These are phyloP conservation scores for Aspergillus bertholletiae DNA, from an alignment of 495 filamentous ascomycete genomes.

Conservation along the genomic window DNA sequence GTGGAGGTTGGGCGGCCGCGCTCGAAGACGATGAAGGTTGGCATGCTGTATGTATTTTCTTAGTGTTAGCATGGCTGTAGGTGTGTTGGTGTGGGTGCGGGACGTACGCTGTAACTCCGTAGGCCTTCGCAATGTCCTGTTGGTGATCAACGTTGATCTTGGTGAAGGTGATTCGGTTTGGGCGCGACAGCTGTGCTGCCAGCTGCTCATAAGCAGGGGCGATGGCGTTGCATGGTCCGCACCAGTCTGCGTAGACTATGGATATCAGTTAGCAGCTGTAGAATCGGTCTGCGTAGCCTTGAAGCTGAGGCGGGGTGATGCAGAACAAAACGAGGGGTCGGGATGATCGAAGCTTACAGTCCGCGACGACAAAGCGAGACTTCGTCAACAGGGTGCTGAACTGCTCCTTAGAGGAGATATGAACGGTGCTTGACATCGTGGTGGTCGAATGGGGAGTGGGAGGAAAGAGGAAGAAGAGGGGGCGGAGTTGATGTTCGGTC, in stretches of 20 bases:
- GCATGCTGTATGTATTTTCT: conserved; percentile 42
- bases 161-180: conserved; percentile 73
- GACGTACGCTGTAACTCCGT: conserved; percentile 67
- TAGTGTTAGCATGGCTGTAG: not conserved
- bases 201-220: conserved; percentile 82
- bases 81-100: not conserved
- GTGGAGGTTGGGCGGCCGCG: conserved; percentile 62
- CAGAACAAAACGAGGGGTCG: conserved; percentile 10
- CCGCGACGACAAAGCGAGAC: conserved; percentile 72
- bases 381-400: conserved; percentile 64
- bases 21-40: conserved; percentile 91
- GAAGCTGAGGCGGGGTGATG: conserved; percentile 1
- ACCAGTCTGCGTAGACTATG: conserved; percentile 85
- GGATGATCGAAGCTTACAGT: conserved; percentile 62
- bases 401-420: conserved; percentile 68
- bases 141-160: conserved; percentile 83
- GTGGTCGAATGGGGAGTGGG: conserved; percentile 15
- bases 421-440: conserved; percentile 61
- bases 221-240: conserved; percentile 78
- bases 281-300: conserved; percentile 9
- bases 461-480: conserved; percentile 10
- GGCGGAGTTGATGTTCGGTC: conserved; percentile 22
- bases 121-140: conserved; percentile 65
- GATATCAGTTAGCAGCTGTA: conserved; percentile 15
- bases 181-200: conserved; percentile 64